Percentiles rank a stretch among this genome's conserved stretches.
Evolutionary conservation across 768 basidiomycete species (phyloP).

Genomic region (Lactifluus subvellereus): DNA sequence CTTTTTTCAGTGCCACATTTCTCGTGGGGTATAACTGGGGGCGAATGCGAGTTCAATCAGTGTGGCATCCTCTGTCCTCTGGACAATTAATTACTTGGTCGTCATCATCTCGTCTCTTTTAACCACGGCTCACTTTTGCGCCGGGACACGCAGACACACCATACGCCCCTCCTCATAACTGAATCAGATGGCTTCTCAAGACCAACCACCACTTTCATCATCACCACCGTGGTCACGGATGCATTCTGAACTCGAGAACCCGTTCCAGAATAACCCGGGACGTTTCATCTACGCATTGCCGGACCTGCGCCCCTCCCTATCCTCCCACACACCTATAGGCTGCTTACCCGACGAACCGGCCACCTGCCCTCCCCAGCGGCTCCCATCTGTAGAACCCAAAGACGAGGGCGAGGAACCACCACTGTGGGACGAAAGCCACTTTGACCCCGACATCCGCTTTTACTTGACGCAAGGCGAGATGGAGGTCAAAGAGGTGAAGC

Average conservation of each 20-base stretch:
- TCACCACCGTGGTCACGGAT: constrained; percentile 3
- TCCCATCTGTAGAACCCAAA: not conserved
- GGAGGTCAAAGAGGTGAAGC: not conserved
- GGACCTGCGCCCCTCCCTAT: not conserved
- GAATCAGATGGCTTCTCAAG: not conserved
- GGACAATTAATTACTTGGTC: not conserved
- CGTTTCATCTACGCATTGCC: constrained; percentile 13
- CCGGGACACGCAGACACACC: not conserved
- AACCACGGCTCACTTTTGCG: not conserved
- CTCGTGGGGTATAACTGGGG: not conserved
- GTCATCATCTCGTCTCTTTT: not conserved
- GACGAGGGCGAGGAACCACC: not conserved
- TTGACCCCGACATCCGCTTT: not conserved
- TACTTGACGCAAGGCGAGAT: not conserved
- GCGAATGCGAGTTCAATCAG: not conserved
- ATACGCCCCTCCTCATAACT: not conserved
- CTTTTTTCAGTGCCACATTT: not conserved
- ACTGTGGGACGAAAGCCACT: not conserved
- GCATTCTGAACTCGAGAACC: constrained; percentile 2
- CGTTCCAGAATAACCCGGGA: constrained; percentile 16
- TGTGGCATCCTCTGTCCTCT: not conserved
- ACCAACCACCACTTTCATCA: not conserved
- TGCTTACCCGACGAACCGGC: not conserved
- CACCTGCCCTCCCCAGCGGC: not conserved
- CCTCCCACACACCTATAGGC: not conserved